Evolutionary conservation across 2,329 filamentous ascomycete species (phyloP).

Genomic region (Colletotrichum paranaense): DNA sequence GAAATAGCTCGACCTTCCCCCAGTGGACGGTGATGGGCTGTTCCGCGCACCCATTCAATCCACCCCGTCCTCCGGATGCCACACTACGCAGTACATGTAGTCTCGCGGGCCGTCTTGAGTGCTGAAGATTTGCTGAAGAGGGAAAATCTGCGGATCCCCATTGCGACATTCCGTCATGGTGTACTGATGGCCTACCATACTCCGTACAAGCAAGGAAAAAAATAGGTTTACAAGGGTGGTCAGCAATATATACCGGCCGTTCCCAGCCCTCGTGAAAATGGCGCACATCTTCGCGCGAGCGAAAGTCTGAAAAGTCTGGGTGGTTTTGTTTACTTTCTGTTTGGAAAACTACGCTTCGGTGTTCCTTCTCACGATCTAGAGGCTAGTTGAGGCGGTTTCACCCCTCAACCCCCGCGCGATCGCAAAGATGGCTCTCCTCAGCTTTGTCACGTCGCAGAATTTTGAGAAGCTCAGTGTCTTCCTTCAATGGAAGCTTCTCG

Average conservation of each 20-base stretch:
- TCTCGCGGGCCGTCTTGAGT: background rate
- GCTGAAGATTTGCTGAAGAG: background rate
- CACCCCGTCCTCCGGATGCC: background rate
- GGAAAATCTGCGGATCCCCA: background rate
- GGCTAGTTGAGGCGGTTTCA: background rate
- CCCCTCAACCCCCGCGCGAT: background rate
- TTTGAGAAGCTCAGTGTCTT: slow-evolving; percentile 5
- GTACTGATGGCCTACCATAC: background rate
- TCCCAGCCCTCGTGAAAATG: slow-evolving; percentile 20
- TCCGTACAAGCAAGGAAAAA: background rate
- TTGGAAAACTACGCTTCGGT: background rate
- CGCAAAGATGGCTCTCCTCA: slow-evolving; percentile 15
- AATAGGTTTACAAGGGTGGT: background rate
- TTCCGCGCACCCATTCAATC: background rate
- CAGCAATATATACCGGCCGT: background rate
- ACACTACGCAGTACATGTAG: background rate
- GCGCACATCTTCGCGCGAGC: background rate
- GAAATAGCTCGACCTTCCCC: background rate
- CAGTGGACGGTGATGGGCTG: background rate
- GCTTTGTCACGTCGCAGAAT: background rate
- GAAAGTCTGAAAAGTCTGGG: background rate
- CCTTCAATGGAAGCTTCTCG: slow-evolving; percentile 20
- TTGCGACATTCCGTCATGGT: background rate
- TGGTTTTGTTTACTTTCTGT: background rate
- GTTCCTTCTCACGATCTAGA: background rate